Evolutionary conservation across 495 filamentous ascomycete genomes (phyloP), one percentile per base, ranked within the genome.

Genomic region (Aspergillus sclerotiicarbonarius): DNA sequence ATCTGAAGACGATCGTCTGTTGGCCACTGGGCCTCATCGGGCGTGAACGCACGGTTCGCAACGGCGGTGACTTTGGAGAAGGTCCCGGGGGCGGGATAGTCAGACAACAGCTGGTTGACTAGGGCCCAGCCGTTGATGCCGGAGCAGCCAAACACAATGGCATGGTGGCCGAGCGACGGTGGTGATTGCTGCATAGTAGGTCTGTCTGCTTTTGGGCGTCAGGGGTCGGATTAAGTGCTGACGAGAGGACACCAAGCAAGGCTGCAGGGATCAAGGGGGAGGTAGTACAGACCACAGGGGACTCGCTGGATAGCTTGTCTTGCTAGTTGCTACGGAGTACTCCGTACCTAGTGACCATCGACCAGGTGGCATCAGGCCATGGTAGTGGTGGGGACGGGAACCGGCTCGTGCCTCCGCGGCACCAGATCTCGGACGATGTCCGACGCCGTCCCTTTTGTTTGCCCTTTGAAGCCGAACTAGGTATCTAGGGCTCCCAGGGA

Each of bases 91-190:
- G 65, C 61, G 6, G 77, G 77, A 56, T 78, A 80, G 45, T 64
- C 73, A 25, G 66, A 59, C 10, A 80, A 62, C 18, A 80, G 62
- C 30, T 67, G 61, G 57, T 79, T 80, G 13, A 70, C 70, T 20
- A 79, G 66, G n/a, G 76, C 76, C 77, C 76, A 80, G 53, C 76
- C 76, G 43, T 69, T 71, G 49, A 80, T 78, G n/a, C 77, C 76
- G 2, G 64, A 62, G 31, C 48, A 53, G 10, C 64, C 64, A 52
- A 63, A 67, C 6, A 67, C 64, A 13, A 67, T 31, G 12, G 64
- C 64, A 41, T 67, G 64, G 50, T 37, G 50, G 50, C 30, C 50
- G 31, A 15, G 4, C 13, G n/a, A 5, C 21, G 1, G 10, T 18
- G 5, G 20, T 13, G 21, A 20, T 49, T 49, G 20, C 46, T 49